Base-by-base conservation (phyloP, 495 filamentous ascomycete species). In the Penicillium argentinense region DNA sequence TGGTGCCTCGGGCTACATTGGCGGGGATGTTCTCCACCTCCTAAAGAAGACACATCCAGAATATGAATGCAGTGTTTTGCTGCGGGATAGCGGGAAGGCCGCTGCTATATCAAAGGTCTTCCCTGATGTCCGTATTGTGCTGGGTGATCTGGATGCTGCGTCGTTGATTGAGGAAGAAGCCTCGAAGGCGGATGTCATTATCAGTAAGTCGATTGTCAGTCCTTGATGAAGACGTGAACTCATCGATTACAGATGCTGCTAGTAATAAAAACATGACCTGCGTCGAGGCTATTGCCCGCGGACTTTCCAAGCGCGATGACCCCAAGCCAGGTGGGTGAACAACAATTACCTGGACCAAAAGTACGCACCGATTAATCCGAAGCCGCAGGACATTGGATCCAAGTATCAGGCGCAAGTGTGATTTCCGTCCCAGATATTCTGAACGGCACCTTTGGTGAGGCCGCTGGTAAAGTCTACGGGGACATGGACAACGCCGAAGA, bases 1-100 rank as follows among this genome's bases (percentile, higher is more conserved):
- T 13, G 79, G 82, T 33, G 73, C 68, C 9, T 81, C 73, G 45
- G 85, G 85, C 40, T 89, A 87, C 57, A 82, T 88, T 49, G 85
- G 83, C 27, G 84, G 87, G 13, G 80, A 88, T 52, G 67, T 74
- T 28, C 73, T 87, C 27, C 75, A 80, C 43, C 65, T 62, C 6
- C 60, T 88, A 8, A 56, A 65, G 19, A 57, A 72, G 4, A 64
- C 77, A 11, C 78, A 86, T 51, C 84, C 83, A 0, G 76, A 87
- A 9, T 80, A 77, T 46, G 69, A 82, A 19, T 74, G 78, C 58
- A 78, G 76, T 12, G 67, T 74, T 14, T 63, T 89, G 6, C 76
- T 87, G 19, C 76, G 86, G 9, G 78, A 79, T 49, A 67, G 72
- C 33, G 73, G 72, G 26, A 85, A 83, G 51, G 85, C 76, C 22